phyloP scores from a whole-genome alignment of 2,329 filamentous ascomycete species.

The Monosporascus sp. region DNA sequence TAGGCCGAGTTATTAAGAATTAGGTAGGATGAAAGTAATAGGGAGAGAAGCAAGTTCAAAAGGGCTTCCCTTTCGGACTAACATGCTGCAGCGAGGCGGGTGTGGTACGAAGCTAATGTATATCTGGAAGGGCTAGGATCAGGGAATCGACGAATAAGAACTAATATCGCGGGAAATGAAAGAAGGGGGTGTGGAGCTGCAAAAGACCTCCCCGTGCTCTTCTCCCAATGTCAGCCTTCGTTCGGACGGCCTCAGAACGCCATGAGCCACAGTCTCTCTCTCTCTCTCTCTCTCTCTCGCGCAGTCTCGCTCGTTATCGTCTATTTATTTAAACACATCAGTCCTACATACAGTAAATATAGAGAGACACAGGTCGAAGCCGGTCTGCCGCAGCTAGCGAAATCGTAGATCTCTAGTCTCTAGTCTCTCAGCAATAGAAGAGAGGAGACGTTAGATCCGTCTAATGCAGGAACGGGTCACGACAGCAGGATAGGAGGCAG shows the following conservation, averaged over 20 bases:
- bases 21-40: neutral
- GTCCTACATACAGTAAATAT: no score
- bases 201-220: neutral
- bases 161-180: slow-evolving; percentile 28
- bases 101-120: slow-evolving; percentile 2
- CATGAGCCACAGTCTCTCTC: no score
- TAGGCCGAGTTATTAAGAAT: no score
- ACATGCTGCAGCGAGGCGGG: neutral
- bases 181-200: slow-evolving; percentile 25
- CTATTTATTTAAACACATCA: no score
- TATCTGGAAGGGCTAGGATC: slow-evolving; percentile 10
- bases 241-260: no score
- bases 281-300: no score
- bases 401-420: no score
- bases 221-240: neutral
- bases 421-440: no score
- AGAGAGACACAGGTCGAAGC: no score
- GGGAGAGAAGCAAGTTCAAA: slow-evolving; percentile 1
- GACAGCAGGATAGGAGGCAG: slow-evolving; percentile 7
- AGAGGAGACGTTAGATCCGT: neutral
- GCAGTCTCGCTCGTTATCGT: no score
- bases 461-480: slow-evolving; percentile 16
- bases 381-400: no score
- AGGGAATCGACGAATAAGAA: slow-evolving; percentile 26
- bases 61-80: neutral